These are phyloP conservation scores for Geranium brycei DNA, from an alignment of 345 rosid species.

Conservation along the genomic window DNA sequence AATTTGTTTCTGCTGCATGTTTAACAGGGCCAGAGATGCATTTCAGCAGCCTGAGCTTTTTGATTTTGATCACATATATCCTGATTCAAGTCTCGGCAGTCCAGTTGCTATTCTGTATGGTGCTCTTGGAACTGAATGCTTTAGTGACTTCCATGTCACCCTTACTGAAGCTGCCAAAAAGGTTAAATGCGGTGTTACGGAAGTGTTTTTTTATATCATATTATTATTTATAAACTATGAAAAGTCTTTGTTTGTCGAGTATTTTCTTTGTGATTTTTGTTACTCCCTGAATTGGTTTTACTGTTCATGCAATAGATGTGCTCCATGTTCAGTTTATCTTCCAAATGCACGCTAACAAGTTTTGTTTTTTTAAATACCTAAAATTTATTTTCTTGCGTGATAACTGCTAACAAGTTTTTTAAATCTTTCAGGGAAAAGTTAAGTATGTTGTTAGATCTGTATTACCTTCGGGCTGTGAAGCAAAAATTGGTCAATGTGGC, in stretches of 20 bases:
- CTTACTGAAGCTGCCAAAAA: constrained; percentile 62
- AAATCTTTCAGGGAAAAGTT: constrained; percentile 57
- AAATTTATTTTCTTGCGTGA: not conserved
- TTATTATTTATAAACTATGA: too few species aligned
- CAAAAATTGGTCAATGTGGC: constrained; percentile 57
- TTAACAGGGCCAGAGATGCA: constrained; percentile 38
- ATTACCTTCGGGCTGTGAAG: constrained; percentile 77
- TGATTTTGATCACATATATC: constrained; percentile 74
- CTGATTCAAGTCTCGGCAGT: constrained; percentile 42
- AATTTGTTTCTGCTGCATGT: constrained; percentile 11
- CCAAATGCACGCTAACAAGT: not conserved
- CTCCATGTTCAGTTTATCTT: not conserved
- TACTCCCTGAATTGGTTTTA: too few species aligned
- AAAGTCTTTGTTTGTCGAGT: too few species aligned
- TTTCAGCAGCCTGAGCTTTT: constrained; percentile 76
- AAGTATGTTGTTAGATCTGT: constrained; percentile 88
- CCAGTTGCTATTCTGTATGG: constrained; percentile 77
- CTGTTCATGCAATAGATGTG: too few species aligned
- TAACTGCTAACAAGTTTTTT: constrained; percentile 15
- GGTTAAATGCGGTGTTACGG: constrained; percentile 21
- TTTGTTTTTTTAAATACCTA: not conserved
- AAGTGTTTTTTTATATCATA: too few species aligned
- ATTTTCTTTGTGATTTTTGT: too few species aligned
- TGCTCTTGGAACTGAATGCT: constrained; percentile 84
- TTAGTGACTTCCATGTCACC: constrained; percentile 54